Percentiles rank a stretch among this genome's conserved stretches.
phyloP scores from a whole-genome alignment of 805 yeast species.

The Hanseniaspora pseudoguilliermondii region DNA sequence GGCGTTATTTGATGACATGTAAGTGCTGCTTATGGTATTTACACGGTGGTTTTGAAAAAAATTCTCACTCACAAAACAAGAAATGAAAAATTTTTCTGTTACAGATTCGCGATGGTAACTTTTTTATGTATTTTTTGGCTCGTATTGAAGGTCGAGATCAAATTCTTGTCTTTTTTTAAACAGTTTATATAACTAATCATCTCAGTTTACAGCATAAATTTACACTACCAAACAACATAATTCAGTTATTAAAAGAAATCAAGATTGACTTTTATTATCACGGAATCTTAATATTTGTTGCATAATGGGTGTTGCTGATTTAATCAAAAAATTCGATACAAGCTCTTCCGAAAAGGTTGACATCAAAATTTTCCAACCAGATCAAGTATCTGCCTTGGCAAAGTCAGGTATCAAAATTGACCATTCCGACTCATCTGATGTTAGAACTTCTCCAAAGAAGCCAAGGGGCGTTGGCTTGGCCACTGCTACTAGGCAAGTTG shows the following conservation, averaged over 20 bases:
- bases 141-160: too few species aligned
- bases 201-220: too few species aligned
- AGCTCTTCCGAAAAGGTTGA: slow-evolving; percentile 1
- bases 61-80: background rate
- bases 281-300: background rate
- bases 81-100: background rate
- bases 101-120: too few species aligned
- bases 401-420: slow-evolving; percentile 12
- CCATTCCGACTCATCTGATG: background rate
- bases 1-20: slow-evolving; percentile 20
- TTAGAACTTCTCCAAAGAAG: background rate
- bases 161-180: too few species aligned
- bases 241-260: background rate
- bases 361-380: slow-evolving; percentile 11
- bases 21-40: background rate
- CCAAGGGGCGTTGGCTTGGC: slow-evolving; percentile 3
- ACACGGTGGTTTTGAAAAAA: background rate
- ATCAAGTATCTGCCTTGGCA: slow-evolving; percentile 10
- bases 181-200: too few species aligned
- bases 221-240: too few species aligned
- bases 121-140: too few species aligned
- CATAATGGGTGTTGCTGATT: slow-evolving; percentile 29
- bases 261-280: background rate
- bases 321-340: slow-evolving; percentile 28
- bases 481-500: slow-evolving; percentile 7